Percentiles rank a stretch among this genome's conserved stretches.
Evolutionary conservation across 2,329 filamentous ascomycete genomes (phyloP).

Genomic region (Colletotrichum lentis): DNA sequence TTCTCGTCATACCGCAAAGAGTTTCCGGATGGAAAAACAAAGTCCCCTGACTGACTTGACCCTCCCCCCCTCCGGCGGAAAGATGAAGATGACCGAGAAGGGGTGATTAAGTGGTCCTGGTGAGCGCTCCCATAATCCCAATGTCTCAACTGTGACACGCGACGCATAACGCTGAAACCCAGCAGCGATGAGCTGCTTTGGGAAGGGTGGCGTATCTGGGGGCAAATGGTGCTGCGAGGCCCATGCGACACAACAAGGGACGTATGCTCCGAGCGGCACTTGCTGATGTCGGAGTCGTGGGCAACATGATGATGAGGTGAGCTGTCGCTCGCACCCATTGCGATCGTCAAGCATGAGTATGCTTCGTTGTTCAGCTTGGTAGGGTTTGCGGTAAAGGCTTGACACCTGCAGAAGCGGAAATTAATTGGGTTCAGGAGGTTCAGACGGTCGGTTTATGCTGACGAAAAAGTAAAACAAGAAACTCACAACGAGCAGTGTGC

Average conservation of each 20-base stretch:
- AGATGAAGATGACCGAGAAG: neutral
- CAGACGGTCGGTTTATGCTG: constrained; percentile 20
- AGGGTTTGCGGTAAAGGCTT: constrained; percentile 15
- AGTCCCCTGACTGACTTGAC: constrained; percentile 2
- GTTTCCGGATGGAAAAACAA: constrained; percentile 13
- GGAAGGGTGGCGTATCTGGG: constrained; percentile 1
- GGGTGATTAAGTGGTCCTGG: constrained; percentile 2
- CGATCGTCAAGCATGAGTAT: neutral
- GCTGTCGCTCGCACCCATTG: constrained; percentile 3
- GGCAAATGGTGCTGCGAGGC: constrained; percentile 2
- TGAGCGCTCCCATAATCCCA: constrained; percentile 12
- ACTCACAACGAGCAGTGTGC: neutral
- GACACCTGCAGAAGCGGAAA: constrained; percentile 29
- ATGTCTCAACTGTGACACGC: constrained; percentile 3
- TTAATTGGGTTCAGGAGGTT: constrained; percentile 14
- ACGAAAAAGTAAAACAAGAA: constrained; percentile 26
- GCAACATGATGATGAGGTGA: neutral
- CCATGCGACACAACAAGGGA: neutral
- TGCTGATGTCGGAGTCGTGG: neutral
- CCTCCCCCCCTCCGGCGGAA: neutral
- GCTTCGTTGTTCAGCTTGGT: neutral
- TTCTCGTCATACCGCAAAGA: constrained; percentile 4
- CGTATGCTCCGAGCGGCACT: neutral
- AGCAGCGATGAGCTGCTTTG: constrained; percentile 10
- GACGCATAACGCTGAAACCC: constrained; percentile 10